phyloP scores from a whole-genome alignment of 352 stramenopile species.

The Globisporangium alternatum region DNA sequence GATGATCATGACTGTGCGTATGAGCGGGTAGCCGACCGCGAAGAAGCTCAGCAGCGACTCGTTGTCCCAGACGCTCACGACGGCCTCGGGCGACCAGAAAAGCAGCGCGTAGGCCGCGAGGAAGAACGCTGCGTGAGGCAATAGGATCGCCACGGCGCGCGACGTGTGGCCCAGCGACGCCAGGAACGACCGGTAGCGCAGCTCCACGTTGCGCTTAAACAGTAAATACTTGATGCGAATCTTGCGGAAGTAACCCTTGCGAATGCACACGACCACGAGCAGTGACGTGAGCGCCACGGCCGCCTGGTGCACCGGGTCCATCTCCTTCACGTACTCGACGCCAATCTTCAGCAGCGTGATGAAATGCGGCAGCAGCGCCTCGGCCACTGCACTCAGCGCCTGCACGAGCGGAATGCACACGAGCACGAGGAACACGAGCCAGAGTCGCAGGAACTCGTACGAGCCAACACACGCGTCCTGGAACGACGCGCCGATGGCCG shows the following conservation, averaged over 20 bases:
- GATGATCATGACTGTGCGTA: slow-evolving; percentile 63
- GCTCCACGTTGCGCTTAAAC: slow-evolving; percentile 45
- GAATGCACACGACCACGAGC: slow-evolving; percentile 47
- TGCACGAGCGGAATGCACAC: slow-evolving; percentile 44
- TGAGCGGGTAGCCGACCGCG: slow-evolving; percentile 59
- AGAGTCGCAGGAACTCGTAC: slow-evolving; percentile 61
- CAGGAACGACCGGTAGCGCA: slow-evolving; percentile 69
- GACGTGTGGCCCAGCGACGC: slow-evolving; percentile 69
- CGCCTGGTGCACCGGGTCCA: slow-evolving; percentile 65
- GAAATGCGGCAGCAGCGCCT: slow-evolving; percentile 66
- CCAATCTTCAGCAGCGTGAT: slow-evolving; percentile 34
- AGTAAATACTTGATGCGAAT: slow-evolving; percentile 45
- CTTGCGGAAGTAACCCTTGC: slow-evolving; percentile 64
- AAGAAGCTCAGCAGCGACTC: slow-evolving; percentile 59
- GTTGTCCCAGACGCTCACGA: slow-evolving; percentile 53
- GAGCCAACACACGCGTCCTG: slow-evolving; percentile 50
- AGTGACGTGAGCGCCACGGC: slow-evolving; percentile 27
- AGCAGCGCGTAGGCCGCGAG: slow-evolving; percentile 53
- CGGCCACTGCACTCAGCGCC: slow-evolving; percentile 34
- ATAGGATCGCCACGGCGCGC: slow-evolving; percentile 46
- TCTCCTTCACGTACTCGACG: slow-evolving; percentile 38
- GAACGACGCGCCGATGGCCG: slow-evolving; percentile 52
- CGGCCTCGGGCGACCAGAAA: slow-evolving; percentile 43
- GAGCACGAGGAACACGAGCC: slow-evolving; percentile 51
- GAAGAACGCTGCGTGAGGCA: slow-evolving; percentile 73